Conservation (phyloP, 192 early-diverging fungal genomes). For the Piromyces finnis region DNA sequence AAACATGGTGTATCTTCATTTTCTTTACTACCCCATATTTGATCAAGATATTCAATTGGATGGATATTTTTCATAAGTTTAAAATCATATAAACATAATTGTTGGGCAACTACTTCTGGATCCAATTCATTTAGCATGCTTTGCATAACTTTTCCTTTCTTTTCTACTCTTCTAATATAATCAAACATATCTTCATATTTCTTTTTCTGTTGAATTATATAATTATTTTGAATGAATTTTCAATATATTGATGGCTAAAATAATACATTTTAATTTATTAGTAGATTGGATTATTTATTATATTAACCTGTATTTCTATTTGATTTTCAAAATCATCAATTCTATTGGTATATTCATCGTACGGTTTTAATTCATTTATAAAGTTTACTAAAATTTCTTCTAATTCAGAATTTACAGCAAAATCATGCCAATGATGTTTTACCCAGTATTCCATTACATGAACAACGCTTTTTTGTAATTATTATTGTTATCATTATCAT, state of each 20-base stretch:
- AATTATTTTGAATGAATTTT: no score
- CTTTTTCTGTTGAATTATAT: no score
- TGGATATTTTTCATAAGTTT: conserved; percentile 37
- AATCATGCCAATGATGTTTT: conserved; percentile 35
- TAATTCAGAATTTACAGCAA: conserved; percentile 21
- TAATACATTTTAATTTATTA: no score
- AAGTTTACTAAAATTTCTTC: conserved; percentile 20
- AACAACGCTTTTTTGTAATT: conserved; percentile 13
- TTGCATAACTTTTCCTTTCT: conserved; percentile 24
- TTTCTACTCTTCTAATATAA: conserved; percentile 21
- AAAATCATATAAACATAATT: conserved; percentile 35
- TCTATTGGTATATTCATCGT: background rate
- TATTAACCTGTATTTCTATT: conserved; percentile 15
- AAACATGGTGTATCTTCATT: conserved; percentile 28
- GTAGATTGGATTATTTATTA: no score
- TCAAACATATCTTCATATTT: conserved; percentile 27
- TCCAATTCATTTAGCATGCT: conserved; percentile 24
- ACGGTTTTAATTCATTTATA: conserved; percentile 9
- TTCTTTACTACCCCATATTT: conserved; percentile 28
- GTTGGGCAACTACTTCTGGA: conserved; percentile 21
- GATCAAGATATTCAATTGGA: conserved; percentile 37
- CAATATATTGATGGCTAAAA: no score
- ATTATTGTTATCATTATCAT: no score
- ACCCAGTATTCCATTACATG: conserved; percentile 21
- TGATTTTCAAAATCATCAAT: conserved; percentile 9